A percentile compares a stretch with the other conserved stretches of the same genome.
These are phyloP conservation scores for Lagerstroemia speciosa DNA, from an alignment of 345 rosid genomes.

Conservation along the genomic window DNA sequence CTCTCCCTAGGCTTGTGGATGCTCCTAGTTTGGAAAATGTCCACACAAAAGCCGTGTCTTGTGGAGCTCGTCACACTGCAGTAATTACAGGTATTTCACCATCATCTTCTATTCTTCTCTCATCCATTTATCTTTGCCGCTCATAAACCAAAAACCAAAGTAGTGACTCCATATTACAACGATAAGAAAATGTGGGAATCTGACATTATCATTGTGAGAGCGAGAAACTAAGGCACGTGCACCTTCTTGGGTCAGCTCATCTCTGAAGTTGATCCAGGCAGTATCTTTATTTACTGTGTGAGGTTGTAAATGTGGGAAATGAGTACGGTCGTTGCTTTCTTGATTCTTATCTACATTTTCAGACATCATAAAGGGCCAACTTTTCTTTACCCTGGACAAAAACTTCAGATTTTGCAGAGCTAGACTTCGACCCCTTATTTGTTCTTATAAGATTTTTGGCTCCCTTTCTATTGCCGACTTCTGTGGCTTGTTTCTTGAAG, in stretches of 20 bases:
- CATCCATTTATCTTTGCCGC: neutral
- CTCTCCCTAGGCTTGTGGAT: constrained; percentile 76
- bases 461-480: neutral
- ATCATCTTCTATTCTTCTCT: neutral
- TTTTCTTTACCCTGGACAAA: neutral
- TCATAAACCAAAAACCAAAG: no score
- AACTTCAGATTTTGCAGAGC: neutral
- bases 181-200: neutral
- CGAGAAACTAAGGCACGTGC: no score
- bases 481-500: constrained; percentile 33
- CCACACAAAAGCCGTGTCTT: constrained; percentile 51
- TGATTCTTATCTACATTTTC: neutral
- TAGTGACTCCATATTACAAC: neutral
- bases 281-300: no score
- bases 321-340: neutral
- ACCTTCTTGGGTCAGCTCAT: no score
- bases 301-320: neutral
- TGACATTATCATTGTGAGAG: no score
- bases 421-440: no score
- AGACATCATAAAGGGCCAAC: neutral
- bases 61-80: constrained; percentile 96
- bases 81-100: constrained; percentile 46
- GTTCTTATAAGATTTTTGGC: no score
- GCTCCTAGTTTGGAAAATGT: constrained; percentile 69
- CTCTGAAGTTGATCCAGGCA: no score